Evolutionary conservation across 2,329 filamentous ascomycete species (phyloP).

Genomic region (Aspergillus pseudonomiae): DNA sequence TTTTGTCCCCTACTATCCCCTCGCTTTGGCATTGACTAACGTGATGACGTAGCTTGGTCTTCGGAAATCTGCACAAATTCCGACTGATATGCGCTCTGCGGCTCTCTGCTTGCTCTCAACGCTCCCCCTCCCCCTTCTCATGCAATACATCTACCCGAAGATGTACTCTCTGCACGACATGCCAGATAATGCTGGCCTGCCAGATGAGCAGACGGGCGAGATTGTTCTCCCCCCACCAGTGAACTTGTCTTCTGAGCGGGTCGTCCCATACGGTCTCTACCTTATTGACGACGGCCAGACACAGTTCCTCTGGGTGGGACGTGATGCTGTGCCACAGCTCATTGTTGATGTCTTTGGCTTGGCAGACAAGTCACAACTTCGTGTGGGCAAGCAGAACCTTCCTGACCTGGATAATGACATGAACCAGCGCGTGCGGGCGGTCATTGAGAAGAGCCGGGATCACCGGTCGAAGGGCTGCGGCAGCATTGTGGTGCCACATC

Average conservation of each 20-base stretch:
- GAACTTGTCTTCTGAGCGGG: conserved; percentile 84
- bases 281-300: conserved; percentile 96
- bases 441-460: conserved; percentile 89
- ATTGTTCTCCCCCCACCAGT: conserved; percentile 82
- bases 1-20: conserved; percentile 15
- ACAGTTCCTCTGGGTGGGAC: conserved; percentile 95
- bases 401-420: conserved; percentile 94
- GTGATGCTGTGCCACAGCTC: conserved; percentile 88
- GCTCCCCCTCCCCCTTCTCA: conserved; percentile 82
- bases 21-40: conserved; percentile 27
- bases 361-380: conserved; percentile 78
- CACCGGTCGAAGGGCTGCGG: conserved; percentile 85
- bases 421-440: conserved; percentile 88
- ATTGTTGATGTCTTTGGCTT: conserved; percentile 88
- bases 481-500: conserved; percentile 86
- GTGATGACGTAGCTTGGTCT: conserved; percentile 63
- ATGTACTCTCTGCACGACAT: conserved; percentile 92
- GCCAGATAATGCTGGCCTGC: conserved; percentile 88
- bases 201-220: conserved; percentile 82
- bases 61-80: conserved; percentile 89
- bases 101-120: conserved; percentile 94
- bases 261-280: conserved; percentile 89
- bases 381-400: conserved; percentile 85
- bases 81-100: conserved; percentile 88
- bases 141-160: conserved; percentile 88